phyloP scores from a whole-genome alignment of 2,329 filamentous ascomycete genomes.

The Biscogniauxia mediterranea region DNA sequence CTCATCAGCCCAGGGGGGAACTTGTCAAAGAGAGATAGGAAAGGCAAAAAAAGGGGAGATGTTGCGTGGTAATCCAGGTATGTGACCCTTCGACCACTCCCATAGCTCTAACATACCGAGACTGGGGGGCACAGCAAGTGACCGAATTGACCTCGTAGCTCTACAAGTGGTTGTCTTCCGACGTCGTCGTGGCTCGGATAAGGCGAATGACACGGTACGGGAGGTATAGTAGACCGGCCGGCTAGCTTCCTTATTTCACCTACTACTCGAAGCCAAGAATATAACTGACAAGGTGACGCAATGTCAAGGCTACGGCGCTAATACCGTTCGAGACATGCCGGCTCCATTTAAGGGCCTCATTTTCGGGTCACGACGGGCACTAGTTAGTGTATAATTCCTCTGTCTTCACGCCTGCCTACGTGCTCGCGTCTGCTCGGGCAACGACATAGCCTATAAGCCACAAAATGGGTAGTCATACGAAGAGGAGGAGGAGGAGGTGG shows the following conservation, averaged over 20 bases:
- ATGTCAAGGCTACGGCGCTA: neutral
- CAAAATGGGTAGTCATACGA: neutral
- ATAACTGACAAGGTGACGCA: too few species aligned
- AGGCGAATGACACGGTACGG: neutral
- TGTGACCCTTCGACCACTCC: neutral
- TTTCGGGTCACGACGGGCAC: neutral
- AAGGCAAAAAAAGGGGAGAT: neutral
- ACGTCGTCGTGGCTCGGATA: neutral
- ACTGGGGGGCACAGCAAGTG: neutral
- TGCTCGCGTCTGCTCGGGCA: neutral
- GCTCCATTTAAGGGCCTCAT: neutral
- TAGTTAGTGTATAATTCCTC: neutral
- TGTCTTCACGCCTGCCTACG: neutral
- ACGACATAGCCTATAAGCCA: too few species aligned
- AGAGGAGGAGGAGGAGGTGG: too few species aligned
- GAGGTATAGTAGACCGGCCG: neutral
- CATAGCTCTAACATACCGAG: neutral
- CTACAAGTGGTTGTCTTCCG: too few species aligned
- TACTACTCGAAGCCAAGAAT: neutral
- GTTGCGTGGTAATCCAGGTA: neutral
- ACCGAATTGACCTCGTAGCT: neutral
- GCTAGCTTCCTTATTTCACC: neutral
- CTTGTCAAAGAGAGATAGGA: neutral
- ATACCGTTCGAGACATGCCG: neutral
- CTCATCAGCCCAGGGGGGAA: neutral